Conservation (phyloP, 352 stramenopile species). For the Globisporangium cederbergense region DNA sequence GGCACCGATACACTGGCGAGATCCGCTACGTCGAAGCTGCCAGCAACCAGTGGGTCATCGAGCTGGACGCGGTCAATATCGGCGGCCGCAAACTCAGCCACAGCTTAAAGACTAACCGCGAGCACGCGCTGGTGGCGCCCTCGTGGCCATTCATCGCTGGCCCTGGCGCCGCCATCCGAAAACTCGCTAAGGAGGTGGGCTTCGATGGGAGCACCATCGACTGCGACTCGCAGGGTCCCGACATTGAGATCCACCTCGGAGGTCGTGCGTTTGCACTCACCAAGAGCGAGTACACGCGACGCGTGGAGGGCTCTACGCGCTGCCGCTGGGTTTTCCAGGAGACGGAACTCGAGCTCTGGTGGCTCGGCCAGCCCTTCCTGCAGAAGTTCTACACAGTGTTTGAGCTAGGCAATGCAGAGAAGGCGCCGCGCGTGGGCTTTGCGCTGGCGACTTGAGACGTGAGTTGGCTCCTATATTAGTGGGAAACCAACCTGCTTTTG, state of each 20-base stretch:
- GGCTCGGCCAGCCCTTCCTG: conserved; percentile 2
- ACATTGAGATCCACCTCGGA: conserved; percentile 3
- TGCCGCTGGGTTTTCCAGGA: background rate
- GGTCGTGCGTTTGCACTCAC: background rate
- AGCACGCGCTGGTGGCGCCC: background rate
- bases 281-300: conserved; percentile 8
- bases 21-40: conserved; percentile 4
- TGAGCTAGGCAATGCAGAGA: background rate
- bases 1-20: conserved; percentile 8
- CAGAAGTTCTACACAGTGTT: conserved; percentile 12
- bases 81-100: background rate
- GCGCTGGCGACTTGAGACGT: background rate
- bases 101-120: background rate
- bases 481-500: background rate
- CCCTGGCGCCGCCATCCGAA: background rate
- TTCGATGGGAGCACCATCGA: conserved; percentile 2
- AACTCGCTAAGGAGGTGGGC: conserved; percentile 9
- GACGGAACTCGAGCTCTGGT: background rate
- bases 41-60: conserved; percentile 3
- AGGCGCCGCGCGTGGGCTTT: background rate
- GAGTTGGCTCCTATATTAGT: background rate
- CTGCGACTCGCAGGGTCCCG: background rate
- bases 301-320: background rate
- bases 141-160: background rate
- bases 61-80: conserved; percentile 7